Conservation (phyloP, 768 basidiomycete genomes). For the Pleurotus ostreatus region DNA sequence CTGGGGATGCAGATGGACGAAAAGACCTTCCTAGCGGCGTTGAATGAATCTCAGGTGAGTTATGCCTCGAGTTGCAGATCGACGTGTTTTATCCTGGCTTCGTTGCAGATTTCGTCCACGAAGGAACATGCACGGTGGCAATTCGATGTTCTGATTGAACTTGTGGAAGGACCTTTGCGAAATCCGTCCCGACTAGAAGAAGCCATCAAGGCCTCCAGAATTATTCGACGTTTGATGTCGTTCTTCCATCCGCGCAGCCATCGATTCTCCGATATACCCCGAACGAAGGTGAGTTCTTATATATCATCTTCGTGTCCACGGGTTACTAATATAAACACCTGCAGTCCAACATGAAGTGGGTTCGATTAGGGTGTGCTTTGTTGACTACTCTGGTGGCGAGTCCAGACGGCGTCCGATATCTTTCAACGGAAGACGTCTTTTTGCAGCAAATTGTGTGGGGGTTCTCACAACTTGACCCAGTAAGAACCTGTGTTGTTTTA, state of each 20-base stretch:
- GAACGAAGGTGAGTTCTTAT: conserved; percentile 49
- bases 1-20: conserved; percentile 96
- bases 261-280: conserved; percentile 80
- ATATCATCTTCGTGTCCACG: background rate
- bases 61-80: background rate
- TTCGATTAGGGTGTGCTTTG: conserved; percentile 77
- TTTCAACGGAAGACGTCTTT: conserved; percentile 80
- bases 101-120: conserved; percentile 68
- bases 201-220: conserved; percentile 85
- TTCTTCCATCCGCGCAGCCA: conserved; percentile 92
- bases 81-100: background rate
- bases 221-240: conserved; percentile 84
- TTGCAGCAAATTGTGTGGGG: conserved; percentile 78
- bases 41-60: conserved; percentile 83
- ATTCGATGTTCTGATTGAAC: conserved; percentile 81
- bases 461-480: conserved; percentile 91
- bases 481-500: conserved; percentile 29
- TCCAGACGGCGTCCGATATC: conserved; percentile 79
- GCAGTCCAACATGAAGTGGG: conserved; percentile 81
- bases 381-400: conserved; percentile 80
- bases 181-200: conserved; percentile 94
- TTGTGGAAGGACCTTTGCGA: conserved; percentile 88
- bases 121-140: conserved; percentile 94
- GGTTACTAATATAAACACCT: background rate
- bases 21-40: conserved; percentile 75